These are phyloP conservation scores for Fraxinus quadrangulata DNA, from an alignment of 257 asterid species.

Conservation along the genomic window DNA sequence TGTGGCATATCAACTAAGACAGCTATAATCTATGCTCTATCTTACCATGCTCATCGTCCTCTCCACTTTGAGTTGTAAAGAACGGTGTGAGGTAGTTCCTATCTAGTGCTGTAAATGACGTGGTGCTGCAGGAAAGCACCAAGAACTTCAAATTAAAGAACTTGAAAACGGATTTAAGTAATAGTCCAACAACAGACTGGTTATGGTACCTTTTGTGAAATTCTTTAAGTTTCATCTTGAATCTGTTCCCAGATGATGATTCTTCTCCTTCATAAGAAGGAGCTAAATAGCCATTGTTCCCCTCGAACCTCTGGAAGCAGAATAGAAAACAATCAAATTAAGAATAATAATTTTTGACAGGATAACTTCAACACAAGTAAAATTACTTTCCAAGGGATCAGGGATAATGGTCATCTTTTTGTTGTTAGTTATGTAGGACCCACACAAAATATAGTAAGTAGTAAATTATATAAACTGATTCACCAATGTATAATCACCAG, in stretches of 20 bases:
- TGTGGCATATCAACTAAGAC: background rate
- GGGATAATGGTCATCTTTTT: conserved; percentile 5
- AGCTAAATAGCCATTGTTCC: conserved; percentile 70
- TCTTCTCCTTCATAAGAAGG: conserved; percentile 80
- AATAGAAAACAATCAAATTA: conserved; percentile 2
- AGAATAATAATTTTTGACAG: background rate
- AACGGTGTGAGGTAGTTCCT: conserved; percentile 97
- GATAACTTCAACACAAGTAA: background rate
- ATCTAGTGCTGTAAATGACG: conserved; percentile 87
- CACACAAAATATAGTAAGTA: conserved; percentile 3
- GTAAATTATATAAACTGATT: background rate
- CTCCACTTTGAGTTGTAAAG: conserved; percentile 83
- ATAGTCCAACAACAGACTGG: background rate
- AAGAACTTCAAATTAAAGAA: conserved; percentile 22
- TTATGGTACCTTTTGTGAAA: conserved; percentile 67
- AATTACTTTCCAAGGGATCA: background rate
- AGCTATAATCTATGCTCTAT: conserved; percentile 21
- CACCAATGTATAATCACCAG: conserved; percentile 20
- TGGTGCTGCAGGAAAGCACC: conserved; percentile 63
- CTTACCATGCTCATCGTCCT: conserved; percentile 81
- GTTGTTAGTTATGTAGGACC: conserved; percentile 18
- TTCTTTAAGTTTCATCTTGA: conserved; percentile 92
- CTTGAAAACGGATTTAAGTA: background rate
- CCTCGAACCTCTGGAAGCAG: conserved; percentile 67
- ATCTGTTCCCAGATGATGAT: conserved; percentile 82